These are phyloP conservation scores for Lentinus tigrinus DNA, from an alignment of 768 basidiomycete genomes.

Conservation along the genomic window DNA sequence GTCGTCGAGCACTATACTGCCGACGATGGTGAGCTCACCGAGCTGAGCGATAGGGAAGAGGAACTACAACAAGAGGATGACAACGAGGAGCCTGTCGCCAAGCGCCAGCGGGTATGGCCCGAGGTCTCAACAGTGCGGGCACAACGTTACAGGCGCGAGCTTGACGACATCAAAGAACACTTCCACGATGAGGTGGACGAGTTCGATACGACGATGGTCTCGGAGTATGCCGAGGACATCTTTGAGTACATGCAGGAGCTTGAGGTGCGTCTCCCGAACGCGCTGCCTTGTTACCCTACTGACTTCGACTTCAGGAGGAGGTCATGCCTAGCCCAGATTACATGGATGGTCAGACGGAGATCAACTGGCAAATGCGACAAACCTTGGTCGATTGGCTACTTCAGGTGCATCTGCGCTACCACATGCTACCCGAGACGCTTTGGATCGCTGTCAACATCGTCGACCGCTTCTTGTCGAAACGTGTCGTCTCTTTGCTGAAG, in stretches of 20 bases:
- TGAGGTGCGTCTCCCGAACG: conserved; percentile 57
- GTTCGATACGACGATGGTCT: conserved; percentile 92
- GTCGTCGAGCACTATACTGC: conserved; percentile 45
- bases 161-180: conserved; percentile 59
- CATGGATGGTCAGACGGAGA: conserved; percentile 91
- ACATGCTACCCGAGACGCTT: conserved; percentile 97
- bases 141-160: conserved; percentile 54
- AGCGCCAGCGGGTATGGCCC: conserved; percentile 66
- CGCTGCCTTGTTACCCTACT: conserved; percentile 8
- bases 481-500: conserved; percentile 77
- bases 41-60: conserved; percentile 20
- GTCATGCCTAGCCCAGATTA: conserved; percentile 92
- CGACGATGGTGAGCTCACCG: conserved; percentile 41
- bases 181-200: conserved; percentile 74
- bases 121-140: conserved; percentile 64
- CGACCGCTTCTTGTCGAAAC: conserved; percentile 67
- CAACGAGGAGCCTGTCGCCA: conserved; percentile 18
- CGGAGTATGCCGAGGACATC: conserved; percentile 98
- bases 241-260: conserved; percentile 94
- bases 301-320: conserved; percentile 53
- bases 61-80: conserved; percentile 13
- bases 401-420: conserved; percentile 96
- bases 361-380: conserved; percentile 92
- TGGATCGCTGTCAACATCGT: conserved; percentile 99
- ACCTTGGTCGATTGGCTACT: conserved; percentile 98